Conservation (phyloP, 1,284 basidiomycete genomes). For the Cutaneotrichosporon mucoides region DNA sequence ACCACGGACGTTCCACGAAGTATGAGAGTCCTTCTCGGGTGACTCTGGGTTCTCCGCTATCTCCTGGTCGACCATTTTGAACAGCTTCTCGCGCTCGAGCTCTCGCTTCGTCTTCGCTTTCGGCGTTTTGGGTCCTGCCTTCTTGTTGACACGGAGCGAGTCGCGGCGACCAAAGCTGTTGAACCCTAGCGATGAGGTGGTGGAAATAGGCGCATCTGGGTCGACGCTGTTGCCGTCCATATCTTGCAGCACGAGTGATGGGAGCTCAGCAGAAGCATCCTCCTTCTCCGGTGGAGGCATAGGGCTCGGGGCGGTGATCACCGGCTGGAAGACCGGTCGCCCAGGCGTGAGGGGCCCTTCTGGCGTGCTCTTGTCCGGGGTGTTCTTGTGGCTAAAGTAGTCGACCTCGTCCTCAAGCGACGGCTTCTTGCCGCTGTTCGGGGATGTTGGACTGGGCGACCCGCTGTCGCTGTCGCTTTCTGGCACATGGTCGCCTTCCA, state of each 20-base stretch:
- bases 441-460: not conserved
- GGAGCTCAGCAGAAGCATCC: not conserved
- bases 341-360: not conserved
- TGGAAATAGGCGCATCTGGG: not conserved
- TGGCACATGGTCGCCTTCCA: constrained; percentile 15
- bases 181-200: constrained; percentile 20
- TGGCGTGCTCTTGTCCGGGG: not conserved
- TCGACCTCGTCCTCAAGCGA: constrained; percentile 1
- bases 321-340: constrained; percentile 5
- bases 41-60: constrained; percentile 20
- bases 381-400: constrained; percentile 8
- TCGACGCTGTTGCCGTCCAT: constrained; percentile 1
- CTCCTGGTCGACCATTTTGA: constrained; percentile 43
- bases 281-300: not conserved
- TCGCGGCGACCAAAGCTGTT: constrained; percentile 40
- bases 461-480: constrained; percentile 13
- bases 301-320: constrained; percentile 7
- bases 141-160: constrained; percentile 19
- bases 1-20: constrained; percentile 24
- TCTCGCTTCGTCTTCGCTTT: constrained; percentile 44
- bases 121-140: constrained; percentile 2
- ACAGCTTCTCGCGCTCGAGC: constrained; percentile 43
- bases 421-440: not conserved
- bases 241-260: not conserved
- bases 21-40: not conserved